Evolutionary conservation across 2,329 filamentous ascomycete species (phyloP).

Genomic region (Fusarium citri): DNA sequence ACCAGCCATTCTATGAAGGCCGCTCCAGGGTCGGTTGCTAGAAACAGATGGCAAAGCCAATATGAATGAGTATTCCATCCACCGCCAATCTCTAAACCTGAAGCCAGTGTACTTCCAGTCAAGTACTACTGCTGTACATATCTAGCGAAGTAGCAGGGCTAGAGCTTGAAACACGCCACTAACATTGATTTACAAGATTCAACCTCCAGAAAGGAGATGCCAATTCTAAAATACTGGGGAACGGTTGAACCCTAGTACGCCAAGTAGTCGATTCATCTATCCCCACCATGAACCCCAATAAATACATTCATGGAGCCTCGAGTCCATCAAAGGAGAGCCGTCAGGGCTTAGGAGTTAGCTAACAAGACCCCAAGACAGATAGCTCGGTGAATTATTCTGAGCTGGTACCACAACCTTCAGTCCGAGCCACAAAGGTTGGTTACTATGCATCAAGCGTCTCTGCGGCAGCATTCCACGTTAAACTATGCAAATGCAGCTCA

Average conservation of each 20-base stretch:
- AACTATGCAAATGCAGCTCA: constrained; percentile 19
- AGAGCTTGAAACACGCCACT: constrained; percentile 23
- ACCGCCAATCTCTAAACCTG: background rate
- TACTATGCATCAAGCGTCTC: constrained; percentile 12
- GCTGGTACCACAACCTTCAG: constrained; percentile 5
- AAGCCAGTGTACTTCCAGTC: background rate
- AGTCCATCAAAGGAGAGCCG: constrained; percentile 11
- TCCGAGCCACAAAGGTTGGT: constrained; percentile 7
- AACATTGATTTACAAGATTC: constrained; percentile 19
- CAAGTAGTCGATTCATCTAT: constrained; percentile 21
- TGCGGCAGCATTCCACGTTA: constrained; percentile 7
- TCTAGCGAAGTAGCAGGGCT: constrained; percentile 1
- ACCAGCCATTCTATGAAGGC: background rate
- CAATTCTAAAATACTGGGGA: constrained; percentile 41
- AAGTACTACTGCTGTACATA: background rate
- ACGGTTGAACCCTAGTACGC: constrained; percentile 16
- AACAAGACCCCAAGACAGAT: background rate
- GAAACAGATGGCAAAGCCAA: background rate
- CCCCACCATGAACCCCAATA: constrained; percentile 27
- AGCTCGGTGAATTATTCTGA: constrained; percentile 7
- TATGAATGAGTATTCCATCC: background rate
- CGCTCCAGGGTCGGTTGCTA: background rate
- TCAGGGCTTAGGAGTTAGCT: background rate
- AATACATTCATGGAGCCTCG: constrained; percentile 3
- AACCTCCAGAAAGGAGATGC: constrained; percentile 25